A percentile compares a stretch with the other conserved stretches of the same genome.
Conservation (phyloP, 371 early-diverging fungal species). For the Mucor piriformis region DNA sequence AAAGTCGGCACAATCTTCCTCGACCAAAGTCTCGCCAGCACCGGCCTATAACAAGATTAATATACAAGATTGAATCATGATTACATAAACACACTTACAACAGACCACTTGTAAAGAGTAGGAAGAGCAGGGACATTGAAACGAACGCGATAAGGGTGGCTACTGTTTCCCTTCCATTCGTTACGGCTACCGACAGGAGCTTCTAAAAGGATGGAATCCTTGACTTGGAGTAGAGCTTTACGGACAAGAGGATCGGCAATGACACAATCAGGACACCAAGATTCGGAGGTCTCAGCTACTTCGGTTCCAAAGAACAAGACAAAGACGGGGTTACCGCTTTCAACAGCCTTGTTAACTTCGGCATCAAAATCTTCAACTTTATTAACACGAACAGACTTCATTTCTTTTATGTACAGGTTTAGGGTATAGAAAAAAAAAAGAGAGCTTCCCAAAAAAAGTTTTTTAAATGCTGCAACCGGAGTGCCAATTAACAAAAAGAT, state of each 20-base stretch:
- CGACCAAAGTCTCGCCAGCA: slow-evolving; percentile 47
- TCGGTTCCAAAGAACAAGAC: slow-evolving; percentile 53
- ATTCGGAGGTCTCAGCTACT: slow-evolving; percentile 48
- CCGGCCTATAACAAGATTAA: slow-evolving; percentile 32
- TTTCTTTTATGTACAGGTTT: slow-evolving; percentile 3
- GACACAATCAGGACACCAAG: slow-evolving; percentile 68
- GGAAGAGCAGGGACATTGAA: slow-evolving; percentile 56
- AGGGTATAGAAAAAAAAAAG: neutral
- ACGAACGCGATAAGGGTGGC: slow-evolving; percentile 51
- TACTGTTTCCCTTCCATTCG: slow-evolving; percentile 60
- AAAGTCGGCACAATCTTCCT: slow-evolving; percentile 53
- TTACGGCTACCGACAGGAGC: slow-evolving; percentile 55
- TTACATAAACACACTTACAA: slow-evolving; percentile 33
- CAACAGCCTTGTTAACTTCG: slow-evolving; percentile 31
- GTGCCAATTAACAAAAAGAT: no score
- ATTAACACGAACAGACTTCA: slow-evolving; percentile 28
- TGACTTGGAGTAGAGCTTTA: slow-evolving; percentile 40
- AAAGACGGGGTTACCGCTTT: slow-evolving; percentile 36
- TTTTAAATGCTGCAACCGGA: neutral
- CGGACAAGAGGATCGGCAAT: slow-evolving; percentile 58
- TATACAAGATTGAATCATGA: neutral
- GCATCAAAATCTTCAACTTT: slow-evolving; percentile 39
- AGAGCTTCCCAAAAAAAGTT: neutral
- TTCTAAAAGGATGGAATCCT: slow-evolving; percentile 50
- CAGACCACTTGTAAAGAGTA: slow-evolving; percentile 59